Base-by-base conservation (phyloP, 768 basidiomycete genomes). In the Auriscalpium orientale region DNA sequence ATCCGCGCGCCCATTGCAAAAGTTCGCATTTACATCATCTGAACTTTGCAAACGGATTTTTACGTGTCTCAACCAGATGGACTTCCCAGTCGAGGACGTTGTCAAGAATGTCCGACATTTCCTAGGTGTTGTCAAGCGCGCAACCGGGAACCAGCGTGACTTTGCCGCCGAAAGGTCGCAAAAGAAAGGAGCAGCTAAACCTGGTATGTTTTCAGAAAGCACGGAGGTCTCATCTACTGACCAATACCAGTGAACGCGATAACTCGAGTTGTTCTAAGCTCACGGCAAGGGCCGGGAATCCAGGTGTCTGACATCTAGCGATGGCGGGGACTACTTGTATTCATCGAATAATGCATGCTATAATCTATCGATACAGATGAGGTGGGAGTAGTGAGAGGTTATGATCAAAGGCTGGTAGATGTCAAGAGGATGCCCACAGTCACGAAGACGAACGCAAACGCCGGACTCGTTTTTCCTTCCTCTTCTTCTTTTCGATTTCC, bases 271-370 rank as follows among this genome's bases (percentile, higher is more conserved):
- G 77, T 91, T 64, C 79, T 97, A 43, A 95, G 91, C 68, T 89
- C 92, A 22, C 81, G 80, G 33, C 86, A 87, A 63, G 91, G 91
- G 16, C 94, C 93, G n/a, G 88, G 89, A 15, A 94, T 97, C 68
- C 87, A 82, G 64, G 80, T 97, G 70, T 80, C 82, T 54, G 93
- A 94, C 75, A 76, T 80, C 58, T 89, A 79, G 70, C 57, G 52
- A 45, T 22, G 20, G 18, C 16, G 10, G 22, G 28, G 28, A 4
- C 28, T 28, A 28, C 28, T 28, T 22, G 38, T 4, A 16, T 53
- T 22, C 28, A 47, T 54, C 22, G 8, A 15, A 54, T 22, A 45
- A 21, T 53, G 46, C 52, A 28, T 44, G 45, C 22, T 11, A 46
- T 35, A 33, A 5, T 44, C 45, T 20, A 46, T 46, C 16, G 33